phyloP scores from a whole-genome alignment of 2,329 filamentous ascomycete species.

The Chaetomiaceae sp. region DNA sequence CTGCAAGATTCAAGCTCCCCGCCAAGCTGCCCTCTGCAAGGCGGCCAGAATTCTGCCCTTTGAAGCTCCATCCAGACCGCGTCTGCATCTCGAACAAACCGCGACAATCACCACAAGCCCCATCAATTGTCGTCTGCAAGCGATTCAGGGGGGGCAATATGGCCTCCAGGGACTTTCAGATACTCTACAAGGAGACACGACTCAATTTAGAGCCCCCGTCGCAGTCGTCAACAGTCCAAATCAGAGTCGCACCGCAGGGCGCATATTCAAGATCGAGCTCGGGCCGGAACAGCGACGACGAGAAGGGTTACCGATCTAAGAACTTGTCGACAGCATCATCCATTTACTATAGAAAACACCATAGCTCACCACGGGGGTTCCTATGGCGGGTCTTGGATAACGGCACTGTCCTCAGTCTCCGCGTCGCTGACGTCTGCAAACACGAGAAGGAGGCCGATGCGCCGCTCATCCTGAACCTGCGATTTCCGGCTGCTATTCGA shows the following conservation, averaged over 20 bases:
- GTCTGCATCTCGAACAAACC: constrained; percentile 15
- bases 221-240: constrained; percentile 63
- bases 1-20: constrained; percentile 13
- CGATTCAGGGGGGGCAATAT: constrained; percentile 58
- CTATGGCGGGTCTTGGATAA: constrained; percentile 87
- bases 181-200: constrained; percentile 81
- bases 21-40: constrained; percentile 17
- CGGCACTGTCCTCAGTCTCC: constrained; percentile 74
- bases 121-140: constrained; percentile 23
- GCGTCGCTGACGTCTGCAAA: constrained; percentile 75
- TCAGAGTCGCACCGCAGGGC: constrained; percentile 58
- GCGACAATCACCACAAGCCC: constrained; percentile 21
- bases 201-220: constrained; percentile 74
- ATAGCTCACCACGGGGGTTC: constrained; percentile 75
- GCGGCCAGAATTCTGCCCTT: constrained; percentile 29
- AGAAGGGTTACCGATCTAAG: constrained; percentile 66
- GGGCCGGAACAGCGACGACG: constrained; percentile 55
- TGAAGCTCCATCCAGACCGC: constrained; percentile 17
- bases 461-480: constrained; percentile 70
- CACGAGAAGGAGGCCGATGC: constrained; percentile 62
- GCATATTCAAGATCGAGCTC: constrained; percentile 24
- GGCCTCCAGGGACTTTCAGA: constrained; percentile 58
- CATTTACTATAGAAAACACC: constrained; percentile 76
- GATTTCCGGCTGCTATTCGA: constrained; percentile 69
- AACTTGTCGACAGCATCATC: constrained; percentile 75